These are phyloP conservation scores for Cucumis sativus DNA, from an alignment of 306 rosid species.

Conservation along the genomic window DNA sequence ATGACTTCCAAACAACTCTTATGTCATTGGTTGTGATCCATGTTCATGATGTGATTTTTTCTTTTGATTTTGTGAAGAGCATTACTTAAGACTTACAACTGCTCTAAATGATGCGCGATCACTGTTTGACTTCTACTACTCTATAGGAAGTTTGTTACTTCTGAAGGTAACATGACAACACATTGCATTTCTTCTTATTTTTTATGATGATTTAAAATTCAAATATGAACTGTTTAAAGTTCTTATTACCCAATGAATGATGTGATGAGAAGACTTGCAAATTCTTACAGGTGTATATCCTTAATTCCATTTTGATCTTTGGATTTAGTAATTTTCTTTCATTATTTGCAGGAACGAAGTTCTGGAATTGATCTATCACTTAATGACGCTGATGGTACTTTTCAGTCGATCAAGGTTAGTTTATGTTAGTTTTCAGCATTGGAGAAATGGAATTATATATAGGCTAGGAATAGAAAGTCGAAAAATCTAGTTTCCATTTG, in stretches of 20 bases:
- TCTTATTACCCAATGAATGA: neutral
- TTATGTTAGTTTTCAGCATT: neutral
- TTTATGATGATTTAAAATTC: neutral
- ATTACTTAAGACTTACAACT: constrained; percentile 45
- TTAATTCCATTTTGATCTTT: constrained; percentile 7
- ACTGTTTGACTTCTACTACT: constrained; percentile 62
- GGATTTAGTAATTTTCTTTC: constrained; percentile 3
- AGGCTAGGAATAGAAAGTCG: constrained; percentile 7
- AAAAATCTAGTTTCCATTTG: constrained; percentile 1
- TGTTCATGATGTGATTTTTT: constrained; percentile 8
- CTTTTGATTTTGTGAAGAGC: constrained; percentile 36
- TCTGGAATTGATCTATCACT: constrained; percentile 56
- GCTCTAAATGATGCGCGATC: constrained; percentile 44
- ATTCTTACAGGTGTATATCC: neutral
- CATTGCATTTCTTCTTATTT: neutral
- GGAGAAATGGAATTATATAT: neutral
- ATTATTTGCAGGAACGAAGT: constrained; percentile 45
- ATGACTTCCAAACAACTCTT: neutral
- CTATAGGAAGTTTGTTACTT: constrained; percentile 66
- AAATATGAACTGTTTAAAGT: neutral
- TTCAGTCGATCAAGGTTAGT: constrained; percentile 75
- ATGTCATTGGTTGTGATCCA: constrained; percentile 7
- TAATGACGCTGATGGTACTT: constrained; percentile 57
- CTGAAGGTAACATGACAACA: constrained; percentile 38
- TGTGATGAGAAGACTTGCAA: neutral